Evolutionary conservation across 805 yeast species (phyloP).

Genomic region (Schwanniomyces yamadae): DNA sequence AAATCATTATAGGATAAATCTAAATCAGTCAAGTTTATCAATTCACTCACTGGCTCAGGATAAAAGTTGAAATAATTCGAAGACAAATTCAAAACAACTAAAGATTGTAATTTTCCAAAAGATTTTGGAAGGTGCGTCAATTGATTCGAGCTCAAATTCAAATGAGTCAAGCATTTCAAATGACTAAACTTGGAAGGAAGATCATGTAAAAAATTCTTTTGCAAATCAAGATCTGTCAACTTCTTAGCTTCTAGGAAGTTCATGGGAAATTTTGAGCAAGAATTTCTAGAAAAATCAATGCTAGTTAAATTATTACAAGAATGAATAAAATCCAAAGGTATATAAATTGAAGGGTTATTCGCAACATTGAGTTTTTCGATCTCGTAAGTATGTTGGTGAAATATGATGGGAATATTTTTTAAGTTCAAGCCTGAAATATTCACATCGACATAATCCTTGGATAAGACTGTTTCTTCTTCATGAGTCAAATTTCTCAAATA

Average conservation of each 20-base stretch:
- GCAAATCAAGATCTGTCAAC: constrained; percentile 67
- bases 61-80: constrained; percentile 66
- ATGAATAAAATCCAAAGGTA: constrained; percentile 85
- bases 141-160: constrained; percentile 76
- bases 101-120: constrained; percentile 52
- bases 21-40: constrained; percentile 59
- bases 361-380: constrained; percentile 81
- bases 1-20: constrained; percentile 84
- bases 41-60: constrained; percentile 64
- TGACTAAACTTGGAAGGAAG: constrained; percentile 58
- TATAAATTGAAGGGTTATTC: constrained; percentile 78
- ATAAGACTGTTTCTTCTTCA: constrained; percentile 68
- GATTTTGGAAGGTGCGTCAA: constrained; percentile 59
- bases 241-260: constrained; percentile 69
- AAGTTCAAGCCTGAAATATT: constrained; percentile 70
- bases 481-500: constrained; percentile 58
- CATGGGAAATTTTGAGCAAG: constrained; percentile 71
- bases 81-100: constrained; percentile 68
- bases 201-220: constrained; percentile 70
- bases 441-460: constrained; percentile 69
- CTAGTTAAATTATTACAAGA: constrained; percentile 69
- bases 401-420: constrained; percentile 80
- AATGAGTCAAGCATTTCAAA: constrained; percentile 52
- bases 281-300: constrained; percentile 67
- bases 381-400: constrained; percentile 77